These are phyloP conservation scores for Globomyces pollinis-pini DNA, from an alignment of 192 early-diverging fungal genomes.

Conservation along the genomic window DNA sequence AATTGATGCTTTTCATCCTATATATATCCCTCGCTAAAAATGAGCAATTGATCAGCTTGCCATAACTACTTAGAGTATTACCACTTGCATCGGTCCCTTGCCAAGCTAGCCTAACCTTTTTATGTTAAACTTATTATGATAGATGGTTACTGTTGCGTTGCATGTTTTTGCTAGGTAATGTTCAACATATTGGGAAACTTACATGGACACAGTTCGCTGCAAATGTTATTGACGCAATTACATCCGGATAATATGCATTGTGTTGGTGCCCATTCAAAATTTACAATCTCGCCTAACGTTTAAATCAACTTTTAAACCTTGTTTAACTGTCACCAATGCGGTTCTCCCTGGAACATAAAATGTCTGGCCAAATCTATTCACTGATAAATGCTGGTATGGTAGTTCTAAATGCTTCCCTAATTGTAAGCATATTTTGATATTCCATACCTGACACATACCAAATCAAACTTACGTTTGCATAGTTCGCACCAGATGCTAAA, in stretches of 20 bases:
- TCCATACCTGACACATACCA: slow-evolving; percentile 19
- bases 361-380: background rate
- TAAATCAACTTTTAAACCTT: slow-evolving; percentile 20
- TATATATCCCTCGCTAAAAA: slow-evolving; percentile 2
- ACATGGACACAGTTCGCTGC: slow-evolving; percentile 19
- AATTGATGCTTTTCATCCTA: background rate
- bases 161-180: too few relatives aligned
- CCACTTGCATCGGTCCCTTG: slow-evolving; percentile 25
- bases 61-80: slow-evolving; percentile 8
- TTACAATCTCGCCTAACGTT: background rate
- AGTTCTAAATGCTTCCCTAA: slow-evolving; percentile 15
- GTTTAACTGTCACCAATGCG: slow-evolving; percentile 20
- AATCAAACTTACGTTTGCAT: slow-evolving; percentile 19
- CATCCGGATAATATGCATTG: slow-evolving; percentile 32
- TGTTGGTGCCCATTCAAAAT: slow-evolving; percentile 29
- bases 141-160: too few relatives aligned
- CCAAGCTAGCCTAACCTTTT: slow-evolving; percentile 16
- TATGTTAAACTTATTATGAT: background rate
- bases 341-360: slow-evolving; percentile 33
- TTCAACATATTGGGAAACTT: slow-evolving; percentile 24
- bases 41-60: background rate
- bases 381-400: slow-evolving; percentile 13
- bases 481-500: background rate
- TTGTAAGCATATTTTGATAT: too few relatives aligned
- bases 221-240: slow-evolving; percentile 35